Evolutionary conservation across 768 basidiomycete species (phyloP), one percentile per base, ranked within the genome.

Genomic region (Lyophyllum decastes): DNA sequence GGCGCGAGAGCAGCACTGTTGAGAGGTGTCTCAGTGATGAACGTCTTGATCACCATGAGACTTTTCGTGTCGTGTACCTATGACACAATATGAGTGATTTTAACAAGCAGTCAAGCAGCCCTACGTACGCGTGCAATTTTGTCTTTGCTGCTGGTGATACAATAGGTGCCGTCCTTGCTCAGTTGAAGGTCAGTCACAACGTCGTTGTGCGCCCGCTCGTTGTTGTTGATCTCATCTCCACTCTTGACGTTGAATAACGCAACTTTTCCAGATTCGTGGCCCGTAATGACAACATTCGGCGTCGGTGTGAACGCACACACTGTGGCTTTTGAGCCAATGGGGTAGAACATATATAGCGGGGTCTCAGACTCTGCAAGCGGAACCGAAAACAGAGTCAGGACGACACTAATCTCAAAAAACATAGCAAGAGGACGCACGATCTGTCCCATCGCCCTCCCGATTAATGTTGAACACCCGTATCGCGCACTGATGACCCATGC

Each of bases 221-320:
- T 95, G 70, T 77, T 86, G 34, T 79, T 72, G 21, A 92, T 72
- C 76, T 97, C 94, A 41, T 95, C 90, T 45, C 94, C 95, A 0
- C 86, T 83, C 70, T 88, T 88, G 57, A 88, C 85, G 66, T 98
- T 93, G 78, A 94, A 98, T 40, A 97, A 78, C 8, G 93, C 89
- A 34, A 98, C 82, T 70, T 96, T 98, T 17, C 97, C 97, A 43
- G 93, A 94, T 76, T 98, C 95, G 75, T 99, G 97, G 5, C 94
- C 96, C 2, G 95, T 96, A 58, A 98, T 78, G 72, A 99, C 88
- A 61, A 89, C 72, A 40, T 88, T 83, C 22, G 89, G 87, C 12
- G 82, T 79, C 50, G 88, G 83, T 4, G 92, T 90, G 73, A 97
- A 98, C 4, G 93, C 88, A 70, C 94, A 95, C 40, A 98, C 94